These are phyloP conservation scores for Xylogone sp. DNA, from an alignment of 2,329 filamentous ascomycete genomes.

Conservation along the genomic window DNA sequence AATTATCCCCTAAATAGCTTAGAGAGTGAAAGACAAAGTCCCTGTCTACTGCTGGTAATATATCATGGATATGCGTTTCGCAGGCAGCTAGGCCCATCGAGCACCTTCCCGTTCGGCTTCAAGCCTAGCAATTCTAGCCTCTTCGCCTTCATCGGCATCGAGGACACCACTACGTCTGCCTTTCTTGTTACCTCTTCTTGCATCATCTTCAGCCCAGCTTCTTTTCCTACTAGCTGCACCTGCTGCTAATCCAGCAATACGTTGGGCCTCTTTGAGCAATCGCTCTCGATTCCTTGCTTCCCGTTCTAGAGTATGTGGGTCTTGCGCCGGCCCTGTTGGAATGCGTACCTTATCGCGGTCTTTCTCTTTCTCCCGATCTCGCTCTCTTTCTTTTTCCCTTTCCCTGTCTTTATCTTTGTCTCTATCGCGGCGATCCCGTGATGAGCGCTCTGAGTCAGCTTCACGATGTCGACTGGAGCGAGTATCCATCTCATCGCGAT, in stretches of 20 bases:
- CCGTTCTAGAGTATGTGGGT: slow-evolving; percentile 61
- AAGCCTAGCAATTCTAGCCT: slow-evolving; percentile 35
- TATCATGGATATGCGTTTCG: too few relatives aligned
- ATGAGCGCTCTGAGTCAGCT: slow-evolving; percentile 33
- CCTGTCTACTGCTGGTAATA: too few relatives aligned
- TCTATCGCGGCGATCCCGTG: slow-evolving; percentile 37
- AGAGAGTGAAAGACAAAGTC: too few relatives aligned
- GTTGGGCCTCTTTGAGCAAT: slow-evolving; percentile 64
- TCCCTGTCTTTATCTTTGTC: slow-evolving; percentile 35
- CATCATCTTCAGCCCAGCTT: slow-evolving; percentile 43
- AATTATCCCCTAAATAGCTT: too few relatives aligned
- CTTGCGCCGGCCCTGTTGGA: slow-evolving; percentile 9
- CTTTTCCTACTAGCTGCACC: slow-evolving; percentile 38
- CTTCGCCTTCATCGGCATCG: slow-evolving; percentile 22
- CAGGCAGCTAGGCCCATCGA: slow-evolving; percentile 25
- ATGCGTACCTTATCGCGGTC: slow-evolving; percentile 9
- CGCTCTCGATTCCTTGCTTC: slow-evolving; percentile 64
- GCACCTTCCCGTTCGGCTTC: slow-evolving; percentile 56
- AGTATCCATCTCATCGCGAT: slow-evolving; percentile 3
- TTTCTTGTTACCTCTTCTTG: slow-evolving; percentile 45
- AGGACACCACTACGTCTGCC: slow-evolving; percentile 15
- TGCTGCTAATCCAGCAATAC: slow-evolving; percentile 51
- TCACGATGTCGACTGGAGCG: slow-evolving; percentile 14
- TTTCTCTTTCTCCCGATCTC: slow-evolving; percentile 13
- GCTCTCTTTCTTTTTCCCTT: slow-evolving; percentile 41